Conservation (phyloP, 192 early-diverging fungal species). For the Glomus cerebriforme region DNA sequence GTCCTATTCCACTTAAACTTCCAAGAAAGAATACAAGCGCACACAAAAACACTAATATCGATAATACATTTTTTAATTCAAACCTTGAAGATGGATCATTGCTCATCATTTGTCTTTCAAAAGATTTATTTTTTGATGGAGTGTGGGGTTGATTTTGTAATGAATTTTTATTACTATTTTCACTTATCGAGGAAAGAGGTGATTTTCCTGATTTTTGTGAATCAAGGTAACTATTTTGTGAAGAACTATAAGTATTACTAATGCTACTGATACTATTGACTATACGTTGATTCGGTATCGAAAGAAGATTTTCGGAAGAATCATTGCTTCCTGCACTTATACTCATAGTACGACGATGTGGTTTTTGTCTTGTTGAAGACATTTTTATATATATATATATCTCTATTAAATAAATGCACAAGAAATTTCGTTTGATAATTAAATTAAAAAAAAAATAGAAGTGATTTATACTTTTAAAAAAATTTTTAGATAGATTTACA, state of each 20-base stretch:
- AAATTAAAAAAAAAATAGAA: no score
- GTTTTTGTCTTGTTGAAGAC: background rate
- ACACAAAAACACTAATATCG: background rate
- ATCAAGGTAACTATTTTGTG: background rate
- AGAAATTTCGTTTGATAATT: no score
- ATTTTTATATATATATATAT: background rate
- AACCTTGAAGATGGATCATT: background rate
- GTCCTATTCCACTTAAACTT: background rate
- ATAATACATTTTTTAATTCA: background rate
- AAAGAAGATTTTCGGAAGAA: background rate
- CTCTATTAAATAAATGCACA: no score
- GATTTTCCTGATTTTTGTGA: background rate
- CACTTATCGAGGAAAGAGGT: background rate
- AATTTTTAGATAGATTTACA: no score
- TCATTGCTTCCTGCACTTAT: background rate
- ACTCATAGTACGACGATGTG: background rate
- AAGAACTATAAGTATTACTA: background rate
- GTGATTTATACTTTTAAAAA: no score
- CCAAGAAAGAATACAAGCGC: background rate
- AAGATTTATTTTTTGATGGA: background rate
- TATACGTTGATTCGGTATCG: background rate
- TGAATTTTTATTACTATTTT: background rate
- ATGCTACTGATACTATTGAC: background rate
- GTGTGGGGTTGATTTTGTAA: background rate
- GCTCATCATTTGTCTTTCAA: background rate